Percentiles rank a stretch among this genome's conserved stretches.
phyloP scores from a whole-genome alignment of 2,329 filamentous ascomycete genomes.

The Colletotrichum caudatum region DNA sequence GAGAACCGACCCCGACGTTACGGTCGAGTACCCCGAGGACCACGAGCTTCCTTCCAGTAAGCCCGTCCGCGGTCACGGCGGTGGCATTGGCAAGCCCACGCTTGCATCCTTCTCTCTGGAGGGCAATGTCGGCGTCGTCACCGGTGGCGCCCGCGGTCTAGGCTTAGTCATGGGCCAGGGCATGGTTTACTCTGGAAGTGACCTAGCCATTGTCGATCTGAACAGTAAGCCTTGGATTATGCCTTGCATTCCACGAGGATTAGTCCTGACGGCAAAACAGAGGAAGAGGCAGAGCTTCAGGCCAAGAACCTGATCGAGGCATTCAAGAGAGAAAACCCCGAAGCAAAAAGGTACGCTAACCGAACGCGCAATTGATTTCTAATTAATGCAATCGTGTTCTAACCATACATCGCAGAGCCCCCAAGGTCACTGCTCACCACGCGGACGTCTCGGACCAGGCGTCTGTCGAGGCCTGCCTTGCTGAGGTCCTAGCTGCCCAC shows the following conservation, averaged over 20 bases:
- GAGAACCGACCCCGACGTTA: slow-evolving; percentile 82
- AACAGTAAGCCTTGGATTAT: slow-evolving; percentile 73
- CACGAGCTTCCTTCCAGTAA: slow-evolving; percentile 77
- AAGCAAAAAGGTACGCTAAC: slow-evolving; percentile 69
- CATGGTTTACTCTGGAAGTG: slow-evolving; percentile 86
- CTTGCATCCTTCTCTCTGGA: slow-evolving; percentile 89
- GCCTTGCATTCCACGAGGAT: not conserved
- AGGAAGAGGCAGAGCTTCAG: slow-evolving; percentile 83
- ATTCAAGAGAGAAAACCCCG: slow-evolving; percentile 84
- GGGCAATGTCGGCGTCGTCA: slow-evolving; percentile 85
- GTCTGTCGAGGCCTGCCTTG: slow-evolving; percentile 80
- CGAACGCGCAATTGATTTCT: not conserved
- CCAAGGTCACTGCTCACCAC: slow-evolving; percentile 90
- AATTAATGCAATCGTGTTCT: not conserved
- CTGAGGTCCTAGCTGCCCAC: slow-evolving; percentile 76
- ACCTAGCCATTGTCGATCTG: slow-evolving; percentile 92
- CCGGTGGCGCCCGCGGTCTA: slow-evolving; percentile 88
- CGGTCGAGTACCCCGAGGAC: slow-evolving; percentile 82
- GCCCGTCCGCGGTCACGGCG: slow-evolving; percentile 81
- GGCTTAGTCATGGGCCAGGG: slow-evolving; percentile 95
- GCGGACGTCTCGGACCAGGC: slow-evolving; percentile 85
- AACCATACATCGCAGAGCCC: slow-evolving; percentile 64
- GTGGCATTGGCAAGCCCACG: slow-evolving; percentile 86
- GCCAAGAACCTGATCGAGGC: slow-evolving; percentile 78
- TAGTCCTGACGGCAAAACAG: slow-evolving; percentile 14